Base-by-base conservation (phyloP, 108 stramenopile genomes). In the Epithemia pelagica region DNA sequence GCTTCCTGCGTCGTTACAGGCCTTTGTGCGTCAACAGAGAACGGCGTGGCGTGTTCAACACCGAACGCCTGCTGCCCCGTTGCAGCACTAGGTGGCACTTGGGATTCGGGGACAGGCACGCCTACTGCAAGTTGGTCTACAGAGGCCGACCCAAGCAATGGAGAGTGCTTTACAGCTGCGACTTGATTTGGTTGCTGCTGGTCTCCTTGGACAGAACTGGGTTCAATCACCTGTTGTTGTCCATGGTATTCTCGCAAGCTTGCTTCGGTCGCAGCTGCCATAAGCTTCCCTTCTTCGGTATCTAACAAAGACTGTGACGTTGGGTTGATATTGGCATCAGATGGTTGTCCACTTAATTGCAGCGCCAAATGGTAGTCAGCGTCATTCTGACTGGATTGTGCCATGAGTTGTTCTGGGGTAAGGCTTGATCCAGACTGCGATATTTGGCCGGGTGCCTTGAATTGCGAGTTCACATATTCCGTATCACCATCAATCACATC, bases 401-500 rank as follows among this genome's bases (percentile, higher is more conserved):
- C 83, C 20, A 78, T 32, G 33, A 85, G 51, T 32, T 78, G 78
- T 62, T 82, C 86, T 1, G 82, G 74, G 24, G 65, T 64, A 15
- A 80, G 57, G 20, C 76, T 75, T 21, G 83, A 73, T 10, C 70
- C 82, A 15, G 63, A 68, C 51, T 79, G 65, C 8, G 52, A 30
- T 29, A 69, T 56, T 23, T 72, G 69, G 23, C 55, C 67, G 0
- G 81, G 71, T 25, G 54, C 68, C 32, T 52, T 61, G 64, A 94
- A 94, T 22, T 58, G 54, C 32, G 62, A 78, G 63, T 78, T 69
- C 28, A 80, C 76, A 64, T 86, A 85, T 21, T 91, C 90, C 7
- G 92, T 96, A 64, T 93, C 88, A 0, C 96, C 96, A 69, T 91
- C 84, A 54, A 96, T 90, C 18, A 73, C 81, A 77, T 94, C 92